Evolutionary conservation across 2,329 filamentous ascomycete genomes (phyloP).

Genomic region (Tricladium varicosporioides): DNA sequence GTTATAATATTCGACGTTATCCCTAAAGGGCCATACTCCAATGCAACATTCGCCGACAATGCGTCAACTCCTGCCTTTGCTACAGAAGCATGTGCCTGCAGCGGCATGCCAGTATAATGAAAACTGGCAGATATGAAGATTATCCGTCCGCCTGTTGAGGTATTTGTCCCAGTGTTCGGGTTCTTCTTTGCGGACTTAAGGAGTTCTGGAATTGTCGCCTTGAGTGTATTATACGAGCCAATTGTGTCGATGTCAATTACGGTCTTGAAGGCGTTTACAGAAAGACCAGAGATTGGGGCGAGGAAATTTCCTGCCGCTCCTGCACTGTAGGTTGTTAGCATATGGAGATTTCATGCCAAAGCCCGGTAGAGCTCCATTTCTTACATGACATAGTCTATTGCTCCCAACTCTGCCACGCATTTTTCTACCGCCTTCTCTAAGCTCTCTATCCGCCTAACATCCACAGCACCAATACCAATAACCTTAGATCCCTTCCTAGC

Average conservation of each 20-base stretch:
- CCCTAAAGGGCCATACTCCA: constrained; percentile 88
- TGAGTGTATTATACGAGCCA: constrained; percentile 91
- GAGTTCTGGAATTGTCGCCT: constrained; percentile 83
- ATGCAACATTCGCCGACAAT: constrained; percentile 72
- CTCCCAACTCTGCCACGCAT: constrained; percentile 79
- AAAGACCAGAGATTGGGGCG: constrained; percentile 77
- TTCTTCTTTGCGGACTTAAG: constrained; percentile 65
- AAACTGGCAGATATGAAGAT: constrained; percentile 89
- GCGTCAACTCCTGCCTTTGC: constrained; percentile 92
- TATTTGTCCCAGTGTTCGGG: constrained; percentile 57
- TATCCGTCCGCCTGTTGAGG: constrained; percentile 70
- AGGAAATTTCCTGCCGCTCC: constrained; percentile 97
- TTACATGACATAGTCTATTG: constrained; percentile 90
- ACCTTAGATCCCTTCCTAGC: constrained; percentile 78
- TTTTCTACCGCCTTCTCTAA: constrained; percentile 72
- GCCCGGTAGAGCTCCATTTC: constrained; percentile 25
- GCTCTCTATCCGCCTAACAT: constrained; percentile 72
- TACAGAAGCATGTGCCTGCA: constrained; percentile 87
- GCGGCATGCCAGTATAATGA: constrained; percentile 81
- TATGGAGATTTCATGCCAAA: no score
- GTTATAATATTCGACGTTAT: constrained; percentile 86
- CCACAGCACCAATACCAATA: constrained; percentile 76
- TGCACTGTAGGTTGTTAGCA: constrained; percentile 52
- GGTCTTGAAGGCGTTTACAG: constrained; percentile 85
- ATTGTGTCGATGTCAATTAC: constrained; percentile 97